Base-by-base conservation (phyloP, 805 yeast genomes). In the Isabelozyma rhagii region DNA sequence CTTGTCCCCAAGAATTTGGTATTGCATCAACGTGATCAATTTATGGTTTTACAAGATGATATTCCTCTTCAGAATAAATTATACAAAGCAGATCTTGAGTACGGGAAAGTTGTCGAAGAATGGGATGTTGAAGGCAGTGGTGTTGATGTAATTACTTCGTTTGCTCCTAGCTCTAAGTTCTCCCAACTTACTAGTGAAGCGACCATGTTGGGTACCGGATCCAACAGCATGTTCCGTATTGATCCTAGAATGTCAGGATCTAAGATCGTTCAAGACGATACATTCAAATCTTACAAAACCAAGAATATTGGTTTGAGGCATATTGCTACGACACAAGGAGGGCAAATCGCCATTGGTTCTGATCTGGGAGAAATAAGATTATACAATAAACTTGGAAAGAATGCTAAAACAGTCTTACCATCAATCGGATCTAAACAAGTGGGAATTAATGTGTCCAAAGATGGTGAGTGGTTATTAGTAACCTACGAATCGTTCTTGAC, bases 21-120 rank as follows among this genome's bases (percentile, higher is more conserved):
- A 92, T 72, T 91, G 44, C 96, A 89, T 61, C 80, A 81, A 58
- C 84, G 83, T 55, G 97, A 91, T 68, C 72, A 81, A 25, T 66
- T 81, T 0, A 76, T 91, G 77, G 73, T 91, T 28, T 61, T 91
- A 56, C 70, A 74, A 2, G 60, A 65, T 4, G 68, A 75, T 40
- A 59, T 60, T 18, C 25, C n/a, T 10, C 25, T 18, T 9, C 61
- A 62, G 13, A 69, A 74, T 41, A 75, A 72, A 29, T 63, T 91
- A 44, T 88, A 78, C 68, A 80, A 82, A 56, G 80, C 90, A 90
- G 97, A 91, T 69, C 67, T 91, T 45, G 87, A 81, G 60, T 77
- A 82, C 50, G 97, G 97, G 11, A 74, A 84, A 60, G 78, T 91
- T 47, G 86, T 91, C n/a, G 97, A 91, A 62, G 94, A 89, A 61